Base-by-base conservation (phyloP, 2,329 filamentous ascomycete genomes). In the Xylaria sp. region DNA sequence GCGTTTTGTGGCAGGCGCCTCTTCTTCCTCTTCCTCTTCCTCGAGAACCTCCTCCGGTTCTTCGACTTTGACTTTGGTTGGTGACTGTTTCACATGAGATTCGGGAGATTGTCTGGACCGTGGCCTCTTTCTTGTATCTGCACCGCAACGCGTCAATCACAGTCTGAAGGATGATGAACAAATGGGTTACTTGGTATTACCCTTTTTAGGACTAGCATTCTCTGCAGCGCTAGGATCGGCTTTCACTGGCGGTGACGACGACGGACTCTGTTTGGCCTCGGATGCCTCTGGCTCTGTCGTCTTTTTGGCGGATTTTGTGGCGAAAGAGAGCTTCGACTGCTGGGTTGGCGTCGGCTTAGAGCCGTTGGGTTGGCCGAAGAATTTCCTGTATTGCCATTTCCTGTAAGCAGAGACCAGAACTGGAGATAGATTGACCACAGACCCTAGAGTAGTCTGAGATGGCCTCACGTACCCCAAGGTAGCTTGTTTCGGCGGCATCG, bases 321-420 rank as follows among this genome's bases (percentile, higher is more conserved):
- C 89, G 77, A 97, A 97, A 0, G 91, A 87, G 48, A 97, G 83
- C 74, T 90, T 96, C 0, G 92, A 91, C 80, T 97, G 94, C 79
- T 94, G 91, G 46, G 87, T 86, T 13, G 89, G 88, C 20, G 87
- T 83, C 0, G 87, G 81, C 73, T 86, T 87, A 5, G 86, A 80
- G 60, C 89, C 90, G 75, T 88, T 88, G 31, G 87, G 85, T 51
- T 88, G 87, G 23, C 89, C 89, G 78, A 98, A 97, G 83, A 97
- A 98, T 79, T 95, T 96, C 70, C 95, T 98, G 73, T 65, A 70
- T 52, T 2, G 63, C 73, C 56, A 69, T 28, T 15, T 54, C 71
- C 58, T 74, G 67, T 71, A 66, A 65, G 69, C 44, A 31, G 25
- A 60, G 56, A 7, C 8, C 13, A 9, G n/a, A 18, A 18, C 31